phyloP scores from a whole-genome alignment of 2,329 filamentous ascomycete genomes.

The Talaromyces piceae region DNA sequence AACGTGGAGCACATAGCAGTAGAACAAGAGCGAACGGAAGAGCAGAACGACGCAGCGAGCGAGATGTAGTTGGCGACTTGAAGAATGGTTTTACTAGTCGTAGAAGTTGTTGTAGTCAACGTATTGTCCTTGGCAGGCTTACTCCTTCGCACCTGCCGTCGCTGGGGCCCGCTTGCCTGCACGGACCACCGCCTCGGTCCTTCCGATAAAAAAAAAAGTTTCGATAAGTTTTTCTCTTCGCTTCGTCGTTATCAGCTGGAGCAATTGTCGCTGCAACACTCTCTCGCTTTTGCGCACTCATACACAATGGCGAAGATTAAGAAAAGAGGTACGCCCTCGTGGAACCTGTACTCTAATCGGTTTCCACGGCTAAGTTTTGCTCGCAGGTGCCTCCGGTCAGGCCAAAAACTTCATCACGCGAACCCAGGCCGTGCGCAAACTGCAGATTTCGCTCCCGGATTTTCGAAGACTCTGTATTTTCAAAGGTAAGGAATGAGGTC shows the following conservation, averaged over 20 bases:
- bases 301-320: constrained; percentile 67
- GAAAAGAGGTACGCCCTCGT: constrained; percentile 76
- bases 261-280: constrained; percentile 23
- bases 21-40: not conserved
- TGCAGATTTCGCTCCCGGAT: constrained; percentile 93
- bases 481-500: constrained; percentile 55
- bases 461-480: constrained; percentile 98
- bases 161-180: constrained; percentile 13
- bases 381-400: constrained; percentile 68
- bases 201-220: constrained; percentile 13
- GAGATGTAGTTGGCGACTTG: too few species aligned
- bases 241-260: constrained; percentile 27
- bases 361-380: constrained; percentile 5
- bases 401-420: constrained; percentile 98
- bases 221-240: constrained; percentile 28
- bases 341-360: not conserved
- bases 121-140: constrained; percentile 13
- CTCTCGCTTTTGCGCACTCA: not conserved
- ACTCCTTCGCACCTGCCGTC: constrained; percentile 14
- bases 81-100: not conserved
- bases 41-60: not conserved
- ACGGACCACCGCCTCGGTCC: constrained; percentile 27
- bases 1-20: not conserved
- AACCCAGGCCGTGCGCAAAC: constrained; percentile 93
- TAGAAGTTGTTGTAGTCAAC: constrained; percentile 12